Evolutionary conservation across 2,329 filamentous ascomycete genomes (phyloP).

Genomic region (Allantophomopsis lycopodina): DNA sequence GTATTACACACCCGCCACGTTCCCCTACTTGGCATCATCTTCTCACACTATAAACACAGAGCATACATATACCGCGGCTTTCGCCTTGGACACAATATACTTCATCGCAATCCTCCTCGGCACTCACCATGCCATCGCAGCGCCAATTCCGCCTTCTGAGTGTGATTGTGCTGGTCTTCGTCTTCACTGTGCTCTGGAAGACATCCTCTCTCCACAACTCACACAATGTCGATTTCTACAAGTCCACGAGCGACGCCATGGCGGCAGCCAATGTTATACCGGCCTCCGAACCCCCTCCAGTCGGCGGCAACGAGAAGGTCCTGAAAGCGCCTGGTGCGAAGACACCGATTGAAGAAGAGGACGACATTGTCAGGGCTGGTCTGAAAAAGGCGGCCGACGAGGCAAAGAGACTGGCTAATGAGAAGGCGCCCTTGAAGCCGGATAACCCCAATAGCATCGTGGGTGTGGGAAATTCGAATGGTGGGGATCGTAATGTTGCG

Average conservation of each 20-base stretch:
- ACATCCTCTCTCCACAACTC: slow-evolving; percentile 40
- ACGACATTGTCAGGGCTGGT: slow-evolving; percentile 37
- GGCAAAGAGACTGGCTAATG: slow-evolving; percentile 54
- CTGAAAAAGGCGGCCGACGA: slow-evolving; percentile 56
- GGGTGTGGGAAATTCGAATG: slow-evolving; percentile 20
- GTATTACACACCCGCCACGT: too few species aligned
- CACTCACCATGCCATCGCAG: slow-evolving; percentile 46
- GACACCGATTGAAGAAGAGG: slow-evolving; percentile 32
- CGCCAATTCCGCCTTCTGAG: slow-evolving; percentile 56
- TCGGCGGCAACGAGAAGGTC: slow-evolving; percentile 6
- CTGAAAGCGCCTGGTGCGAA: neutral
- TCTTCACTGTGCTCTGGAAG: slow-evolving; percentile 62
- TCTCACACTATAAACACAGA: too few species aligned
- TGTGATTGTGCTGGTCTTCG: slow-evolving; percentile 46
- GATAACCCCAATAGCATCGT: slow-evolving; percentile 43
- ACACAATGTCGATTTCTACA: slow-evolving; percentile 40
- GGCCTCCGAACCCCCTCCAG: slow-evolving; percentile 7
- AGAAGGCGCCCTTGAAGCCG: slow-evolving; percentile 44
- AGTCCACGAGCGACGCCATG: slow-evolving; percentile 42
- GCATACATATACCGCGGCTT: too few species aligned
- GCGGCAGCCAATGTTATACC: slow-evolving; percentile 6
- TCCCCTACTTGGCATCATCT: too few species aligned
- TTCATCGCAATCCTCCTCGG: neutral
- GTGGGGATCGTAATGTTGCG: slow-evolving; percentile 26
- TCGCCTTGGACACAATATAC: too few species aligned